phyloP scores from a whole-genome alignment of 2,329 filamentous ascomycete species.

The Clarireedia sp. region DNA sequence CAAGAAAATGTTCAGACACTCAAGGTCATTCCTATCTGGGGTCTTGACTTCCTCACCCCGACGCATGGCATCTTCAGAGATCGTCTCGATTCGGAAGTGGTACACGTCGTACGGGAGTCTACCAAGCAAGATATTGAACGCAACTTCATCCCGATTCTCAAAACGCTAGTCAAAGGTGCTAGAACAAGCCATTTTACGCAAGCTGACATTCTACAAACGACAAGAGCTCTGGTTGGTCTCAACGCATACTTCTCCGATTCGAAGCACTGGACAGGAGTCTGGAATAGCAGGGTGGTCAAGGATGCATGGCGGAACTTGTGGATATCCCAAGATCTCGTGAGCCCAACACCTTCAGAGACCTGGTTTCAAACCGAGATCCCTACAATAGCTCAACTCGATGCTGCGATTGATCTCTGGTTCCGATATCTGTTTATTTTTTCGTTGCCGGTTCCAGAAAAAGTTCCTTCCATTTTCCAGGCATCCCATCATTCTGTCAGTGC shows the following conservation, averaged over 20 bases:
- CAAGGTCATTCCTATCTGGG: conserved; percentile 43
- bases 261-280: conserved; percentile 38
- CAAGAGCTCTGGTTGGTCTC: conserved; percentile 22
- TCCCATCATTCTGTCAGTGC: conserved; percentile 55
- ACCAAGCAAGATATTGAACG: conserved; percentile 39
- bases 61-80: conserved; percentile 42
- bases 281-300: conserved; percentile 39
- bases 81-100: conserved; percentile 40
- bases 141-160: conserved; percentile 47
- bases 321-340: conserved; percentile 37
- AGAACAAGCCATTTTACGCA: conserved; percentile 38
- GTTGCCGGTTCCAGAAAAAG: conserved; percentile 34
- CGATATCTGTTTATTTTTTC: conserved; percentile 41
- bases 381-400: conserved; percentile 38
- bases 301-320: conserved; percentile 38
- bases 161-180: conserved; percentile 41
- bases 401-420: conserved; percentile 38
- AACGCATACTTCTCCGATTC: conserved; percentile 31
- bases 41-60: conserved; percentile 41
- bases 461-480: conserved; percentile 52
- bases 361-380: conserved; percentile 39
- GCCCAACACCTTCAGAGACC: conserved; percentile 33
- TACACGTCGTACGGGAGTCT: conserved; percentile 34
- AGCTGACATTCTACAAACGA: conserved; percentile 36
- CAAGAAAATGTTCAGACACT: conserved; percentile 42